A percentile compares a stretch with the other conserved stretches of the same genome.
Evolutionary conservation across 2,329 filamentous ascomycete species (phyloP).

Genomic region (Thielaviopsis punctulata): DNA sequence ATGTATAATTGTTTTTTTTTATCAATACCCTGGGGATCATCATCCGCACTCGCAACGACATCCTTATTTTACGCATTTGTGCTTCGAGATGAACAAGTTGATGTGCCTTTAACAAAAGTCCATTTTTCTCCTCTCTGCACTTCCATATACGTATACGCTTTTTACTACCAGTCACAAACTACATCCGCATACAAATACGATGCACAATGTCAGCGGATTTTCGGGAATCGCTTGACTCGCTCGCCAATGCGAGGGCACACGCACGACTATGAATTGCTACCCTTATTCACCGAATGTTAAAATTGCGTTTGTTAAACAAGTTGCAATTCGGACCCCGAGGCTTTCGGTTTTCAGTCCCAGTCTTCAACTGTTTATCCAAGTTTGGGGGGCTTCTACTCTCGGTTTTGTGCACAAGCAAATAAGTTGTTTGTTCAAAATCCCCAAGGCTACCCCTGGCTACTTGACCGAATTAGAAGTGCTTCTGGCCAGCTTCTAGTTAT

Average conservation of each 20-base stretch:
- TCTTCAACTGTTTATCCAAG: neutral
- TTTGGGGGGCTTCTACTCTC: no score
- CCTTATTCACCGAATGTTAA: neutral
- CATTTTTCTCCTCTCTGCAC: neutral
- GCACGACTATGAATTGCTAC: neutral
- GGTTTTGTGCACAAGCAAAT: neutral
- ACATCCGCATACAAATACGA: no score
- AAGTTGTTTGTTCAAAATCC: neutral
- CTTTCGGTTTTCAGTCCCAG: neutral
- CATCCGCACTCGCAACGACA: neutral
- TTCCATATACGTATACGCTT: neutral
- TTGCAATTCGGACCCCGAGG: neutral
- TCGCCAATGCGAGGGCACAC: neutral
- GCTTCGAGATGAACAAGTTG: neutral
- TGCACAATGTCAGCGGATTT: neutral
- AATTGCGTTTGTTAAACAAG: neutral
- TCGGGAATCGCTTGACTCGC: neutral
- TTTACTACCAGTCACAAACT: no score
- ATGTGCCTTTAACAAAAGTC: neutral
- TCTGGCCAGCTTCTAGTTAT: neutral
- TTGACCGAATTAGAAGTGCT: neutral
- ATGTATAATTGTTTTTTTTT: neutral
- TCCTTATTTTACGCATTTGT: neutral
- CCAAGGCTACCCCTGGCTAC: neutral
- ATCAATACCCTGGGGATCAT: neutral